Base-by-base conservation (phyloP, 2,329 filamentous ascomycete species). In the Ploettnerulaceae sp. region DNA sequence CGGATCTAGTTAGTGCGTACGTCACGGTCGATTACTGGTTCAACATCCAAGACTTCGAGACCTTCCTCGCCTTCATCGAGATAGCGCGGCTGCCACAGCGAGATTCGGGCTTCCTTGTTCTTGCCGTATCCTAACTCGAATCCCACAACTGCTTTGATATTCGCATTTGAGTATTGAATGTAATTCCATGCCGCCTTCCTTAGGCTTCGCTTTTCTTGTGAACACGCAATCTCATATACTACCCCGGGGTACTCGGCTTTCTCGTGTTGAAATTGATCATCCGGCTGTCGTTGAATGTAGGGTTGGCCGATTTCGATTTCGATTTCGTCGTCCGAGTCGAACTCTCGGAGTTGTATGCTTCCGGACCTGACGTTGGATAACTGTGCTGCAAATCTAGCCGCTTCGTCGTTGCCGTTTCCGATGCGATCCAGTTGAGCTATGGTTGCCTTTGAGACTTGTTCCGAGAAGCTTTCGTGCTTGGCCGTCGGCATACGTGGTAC, bases 391-490 rank as follows among this genome's bases (percentile, higher is more conserved):
- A 48, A 52, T 52, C 31, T 45, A 18, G 45, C 49, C 32, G 49
- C 45, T 48, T 52, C 40, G 45, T 48, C 31, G 32, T 48, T 42
- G 21, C 45, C 45, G 39, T 20, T 44, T 48, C 3, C 29, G 36
- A 52, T 52, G 40, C 49, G 40, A 11, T 38, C 22, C 29, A 52
- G 28, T 48, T 48, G 34, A 42, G 49, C 45, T 45, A 41, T 48
- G 39, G 41, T 52, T 43, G 40, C 45, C 12, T 46, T 11, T 28
- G 33, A 52, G 26, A 53, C 51, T 29, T 39, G 31, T 43, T 48
- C 37, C 43, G 32, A 51, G 48, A 54, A 54, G 15, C 48, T 51
- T 49, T 53, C 39, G 34, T 53, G 43, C 15, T 22, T 49, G 33
- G 44, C 15, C 39, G 32, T 51, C 37, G 35, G 51, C 39, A 51